A percentile compares a stretch with the other conserved stretches of the same genome.
Conservation (phyloP, 306 rosid genomes). For the Cucurbita moschata region DNA sequence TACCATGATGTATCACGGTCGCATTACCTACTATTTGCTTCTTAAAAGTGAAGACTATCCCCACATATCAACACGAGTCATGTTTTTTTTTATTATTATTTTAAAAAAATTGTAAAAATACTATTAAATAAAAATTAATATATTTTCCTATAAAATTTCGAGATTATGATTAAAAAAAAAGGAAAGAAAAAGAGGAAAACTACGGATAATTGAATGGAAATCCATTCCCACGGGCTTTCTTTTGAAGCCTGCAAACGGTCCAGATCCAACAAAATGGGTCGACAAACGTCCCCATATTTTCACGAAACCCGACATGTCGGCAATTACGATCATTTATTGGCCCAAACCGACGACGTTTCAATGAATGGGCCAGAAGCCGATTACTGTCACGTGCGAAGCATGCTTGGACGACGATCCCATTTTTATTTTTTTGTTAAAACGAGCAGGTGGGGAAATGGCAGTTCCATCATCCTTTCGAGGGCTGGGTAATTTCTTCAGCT, state of each 20-base stretch:
- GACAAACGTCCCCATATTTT: neutral
- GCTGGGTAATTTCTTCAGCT: conserved; percentile 5
- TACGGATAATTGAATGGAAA: no score
- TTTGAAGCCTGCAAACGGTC: neutral
- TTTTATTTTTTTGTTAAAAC: neutral
- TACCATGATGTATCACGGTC: no score
- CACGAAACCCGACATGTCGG: neutral
- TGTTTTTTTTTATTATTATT: no score
- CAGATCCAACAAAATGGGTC: neutral
- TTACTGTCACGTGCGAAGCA: neutral
- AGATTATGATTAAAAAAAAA: no score
- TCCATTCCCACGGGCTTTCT: no score
- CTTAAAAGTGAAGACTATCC: no score
- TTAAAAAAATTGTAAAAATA: no score
- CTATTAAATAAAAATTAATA: no score
- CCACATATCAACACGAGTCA: no score
- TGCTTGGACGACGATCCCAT: neutral
- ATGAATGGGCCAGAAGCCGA: neutral
- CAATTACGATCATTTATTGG: neutral
- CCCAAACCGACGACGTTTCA: neutral
- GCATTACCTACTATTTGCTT: no score
- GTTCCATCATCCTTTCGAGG: neutral
- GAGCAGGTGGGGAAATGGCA: neutral
- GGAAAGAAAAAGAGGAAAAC: no score
- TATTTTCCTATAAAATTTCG: no score